Evolutionary conservation across 2,329 filamentous ascomycete genomes (phyloP).

Genomic region (Ophiostoma australiae): DNA sequence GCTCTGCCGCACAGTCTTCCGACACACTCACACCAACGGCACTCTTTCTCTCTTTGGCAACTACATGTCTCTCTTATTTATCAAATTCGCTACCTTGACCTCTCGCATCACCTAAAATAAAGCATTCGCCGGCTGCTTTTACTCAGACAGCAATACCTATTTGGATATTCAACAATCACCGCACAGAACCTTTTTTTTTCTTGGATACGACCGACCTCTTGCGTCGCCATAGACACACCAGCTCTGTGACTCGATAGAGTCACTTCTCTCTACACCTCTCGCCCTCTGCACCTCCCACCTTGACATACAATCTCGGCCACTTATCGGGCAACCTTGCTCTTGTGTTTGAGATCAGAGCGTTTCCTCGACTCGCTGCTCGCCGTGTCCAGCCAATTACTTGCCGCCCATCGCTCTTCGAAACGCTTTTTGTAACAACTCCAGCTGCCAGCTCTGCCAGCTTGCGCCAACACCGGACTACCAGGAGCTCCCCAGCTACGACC

Average conservation of each 20-base stretch:
- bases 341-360: slow-evolving; percentile 7
- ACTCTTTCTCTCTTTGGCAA: not conserved
- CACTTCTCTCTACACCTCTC: not conserved
- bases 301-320: not conserved
- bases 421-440: slow-evolving; percentile 14
- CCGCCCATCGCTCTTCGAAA: slow-evolving; percentile 5
- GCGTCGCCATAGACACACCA: slow-evolving; percentile 5
- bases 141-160: not conserved
- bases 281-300: not conserved
- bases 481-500: slow-evolving; percentile 13
- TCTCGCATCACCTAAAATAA: slow-evolving; percentile 3
- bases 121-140: not conserved
- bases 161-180: slow-evolving; percentile 6
- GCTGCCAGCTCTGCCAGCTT: slow-evolving; percentile 3
- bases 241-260: slow-evolving; percentile 13
- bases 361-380: not conserved
- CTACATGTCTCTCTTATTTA: slow-evolving; percentile 13
- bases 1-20: not conserved
- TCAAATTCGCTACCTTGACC: not conserved
- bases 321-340: not conserved
- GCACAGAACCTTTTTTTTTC: not conserved
- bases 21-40: not conserved
- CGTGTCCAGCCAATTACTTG: not conserved
- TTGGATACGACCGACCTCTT: not conserved
- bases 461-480: not conserved